Evolutionary conservation across 257 asterid genomes (phyloP).

Genomic region (Buddleja alternifolia): DNA sequence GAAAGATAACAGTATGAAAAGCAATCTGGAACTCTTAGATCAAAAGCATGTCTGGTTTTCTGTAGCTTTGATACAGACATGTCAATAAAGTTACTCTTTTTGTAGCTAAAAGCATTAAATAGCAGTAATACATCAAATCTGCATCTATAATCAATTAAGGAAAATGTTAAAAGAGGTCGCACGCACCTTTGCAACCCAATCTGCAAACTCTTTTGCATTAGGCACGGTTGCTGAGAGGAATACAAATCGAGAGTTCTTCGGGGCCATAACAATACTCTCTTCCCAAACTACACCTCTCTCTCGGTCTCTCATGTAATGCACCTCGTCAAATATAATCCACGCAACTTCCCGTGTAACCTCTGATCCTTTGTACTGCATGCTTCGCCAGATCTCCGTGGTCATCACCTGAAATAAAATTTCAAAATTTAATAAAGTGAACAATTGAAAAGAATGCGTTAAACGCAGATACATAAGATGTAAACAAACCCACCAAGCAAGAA

Average conservation of each 20-base stretch:
- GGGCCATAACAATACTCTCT: slow-evolving; percentile 97
- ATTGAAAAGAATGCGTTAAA: slow-evolving; percentile 8
- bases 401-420: slow-evolving; percentile 66
- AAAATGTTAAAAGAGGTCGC: background rate
- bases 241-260: slow-evolving; percentile 83
- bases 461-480: slow-evolving; percentile 19
- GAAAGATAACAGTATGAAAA: slow-evolving; percentile 8
- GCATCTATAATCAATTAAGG: background rate
- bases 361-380: slow-evolving; percentile 98
- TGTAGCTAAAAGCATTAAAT: slow-evolving; percentile 5
- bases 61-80: slow-evolving; percentile 12
- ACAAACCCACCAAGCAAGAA: slow-evolving; percentile 87
- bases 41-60: background rate
- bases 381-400: slow-evolving; percentile 99
- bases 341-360: slow-evolving; percentile 94
- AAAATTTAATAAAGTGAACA: slow-evolving; percentile 17
- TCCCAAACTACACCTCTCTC: slow-evolving; percentile 99
- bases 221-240: slow-evolving; percentile 97
- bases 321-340: slow-evolving; percentile 96
- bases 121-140: slow-evolving; percentile 11
- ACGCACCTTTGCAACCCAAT: slow-evolving; percentile 98
- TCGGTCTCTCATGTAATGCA: slow-evolving; percentile 97
- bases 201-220: slow-evolving; percentile 95
- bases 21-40: background rate
- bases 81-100: background rate